Percentiles rank a stretch among this genome's conserved stretches.
phyloP scores from a whole-genome alignment of 805 yeast genomes.

The Huiozyma naganishii region DNA sequence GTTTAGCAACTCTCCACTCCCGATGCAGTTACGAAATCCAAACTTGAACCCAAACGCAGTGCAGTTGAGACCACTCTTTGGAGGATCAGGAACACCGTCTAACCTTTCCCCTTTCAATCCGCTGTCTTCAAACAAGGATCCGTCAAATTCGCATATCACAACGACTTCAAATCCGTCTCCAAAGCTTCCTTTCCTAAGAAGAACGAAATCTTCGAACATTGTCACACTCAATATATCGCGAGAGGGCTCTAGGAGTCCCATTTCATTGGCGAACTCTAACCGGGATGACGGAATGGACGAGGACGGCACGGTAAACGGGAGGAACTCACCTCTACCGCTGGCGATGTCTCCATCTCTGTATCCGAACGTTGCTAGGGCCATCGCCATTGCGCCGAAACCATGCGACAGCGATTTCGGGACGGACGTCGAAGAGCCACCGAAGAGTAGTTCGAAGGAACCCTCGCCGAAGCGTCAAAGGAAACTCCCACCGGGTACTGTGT shows the following conservation, averaged over 20 bases:
- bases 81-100: not conserved
- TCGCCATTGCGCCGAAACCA: not conserved
- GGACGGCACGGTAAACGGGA: not conserved
- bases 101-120: constrained; percentile 6
- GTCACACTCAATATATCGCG: constrained; percentile 26
- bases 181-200: constrained; percentile 20
- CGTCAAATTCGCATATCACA: not conserved
- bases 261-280: constrained; percentile 7
- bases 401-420: not conserved
- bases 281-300: constrained; percentile 1
- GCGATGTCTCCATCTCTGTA: constrained; percentile 1
- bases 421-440: not conserved
- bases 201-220: constrained; percentile 25
- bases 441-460: not conserved
- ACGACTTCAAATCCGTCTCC: not conserved
- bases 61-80: constrained; percentile 1
- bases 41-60: not conserved
- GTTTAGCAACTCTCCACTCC: constrained; percentile 6
- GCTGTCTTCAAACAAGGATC: not conserved
- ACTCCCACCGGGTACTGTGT: not conserved
- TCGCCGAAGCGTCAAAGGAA: not conserved
- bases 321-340: constrained; percentile 5
- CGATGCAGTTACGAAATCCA: no score
- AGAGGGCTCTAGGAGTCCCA: constrained; percentile 25
- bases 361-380: not conserved